Evolutionary conservation across 345 rosid genomes (phyloP).

Genomic region (Eucalyptus victrix): DNA sequence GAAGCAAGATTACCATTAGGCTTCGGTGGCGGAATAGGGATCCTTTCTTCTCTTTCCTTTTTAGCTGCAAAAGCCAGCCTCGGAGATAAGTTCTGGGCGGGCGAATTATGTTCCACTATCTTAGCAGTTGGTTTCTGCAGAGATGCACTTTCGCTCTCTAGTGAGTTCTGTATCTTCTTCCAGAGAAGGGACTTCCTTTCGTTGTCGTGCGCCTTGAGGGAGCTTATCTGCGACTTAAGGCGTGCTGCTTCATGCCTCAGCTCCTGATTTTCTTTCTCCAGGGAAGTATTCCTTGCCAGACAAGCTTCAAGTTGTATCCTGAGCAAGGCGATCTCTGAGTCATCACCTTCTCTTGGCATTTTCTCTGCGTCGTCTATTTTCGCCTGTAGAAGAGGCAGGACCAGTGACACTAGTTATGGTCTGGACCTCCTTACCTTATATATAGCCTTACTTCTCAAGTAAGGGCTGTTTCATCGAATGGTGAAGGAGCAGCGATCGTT

Average conservation of each 20-base stretch:
- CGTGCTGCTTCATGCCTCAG: conserved; percentile 57
- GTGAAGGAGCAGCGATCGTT: background rate
- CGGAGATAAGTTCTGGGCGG: background rate
- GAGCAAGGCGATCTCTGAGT: conserved; percentile 33
- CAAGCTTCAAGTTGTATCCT: conserved; percentile 64
- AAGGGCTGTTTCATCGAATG: conserved; percentile 11
- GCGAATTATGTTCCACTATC: conserved; percentile 11
- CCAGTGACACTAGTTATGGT: background rate
- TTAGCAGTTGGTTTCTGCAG: conserved; percentile 32
- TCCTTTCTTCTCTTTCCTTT: conserved; percentile 6
- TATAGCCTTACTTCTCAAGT: conserved; percentile 19
- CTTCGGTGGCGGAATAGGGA: conserved; percentile 25
- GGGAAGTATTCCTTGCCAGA: conserved; percentile 24
- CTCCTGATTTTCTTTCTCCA: conserved; percentile 76
- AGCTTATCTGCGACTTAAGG: conserved; percentile 53
- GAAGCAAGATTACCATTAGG: background rate
- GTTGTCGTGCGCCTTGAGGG: conserved; percentile 71
- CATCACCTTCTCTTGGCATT: conserved; percentile 39
- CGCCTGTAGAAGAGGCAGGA: background rate
- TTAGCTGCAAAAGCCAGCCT: conserved; percentile 3
- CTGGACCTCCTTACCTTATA: conserved; percentile 1
- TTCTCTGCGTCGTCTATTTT: conserved; percentile 1
- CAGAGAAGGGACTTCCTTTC: conserved; percentile 81
- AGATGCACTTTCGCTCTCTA: conserved; percentile 16
- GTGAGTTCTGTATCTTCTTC: conserved; percentile 77